Evolutionary conservation across 148 eudicot genomes (phyloP).

Genomic region (Cornus kousa): DNA sequence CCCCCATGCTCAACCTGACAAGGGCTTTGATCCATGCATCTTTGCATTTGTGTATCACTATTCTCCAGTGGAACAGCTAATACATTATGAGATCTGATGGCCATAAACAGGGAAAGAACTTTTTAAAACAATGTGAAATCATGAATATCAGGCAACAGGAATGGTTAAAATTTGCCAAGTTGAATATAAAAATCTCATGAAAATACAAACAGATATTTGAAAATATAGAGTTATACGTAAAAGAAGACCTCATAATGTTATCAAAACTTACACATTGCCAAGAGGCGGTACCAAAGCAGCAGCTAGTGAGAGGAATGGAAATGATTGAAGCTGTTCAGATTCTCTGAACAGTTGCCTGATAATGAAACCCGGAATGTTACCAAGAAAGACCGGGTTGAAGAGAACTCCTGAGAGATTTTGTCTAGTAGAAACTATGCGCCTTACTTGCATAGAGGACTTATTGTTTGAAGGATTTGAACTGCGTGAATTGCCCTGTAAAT

Average conservation of each 20-base stretch:
- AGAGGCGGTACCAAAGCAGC: conserved; percentile 60
- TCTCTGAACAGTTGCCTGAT: conserved; percentile 29
- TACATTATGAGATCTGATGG: conserved; percentile 43
- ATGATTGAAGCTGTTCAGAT: conserved; percentile 39
- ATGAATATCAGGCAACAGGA: not conserved
- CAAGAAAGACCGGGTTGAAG: conserved; percentile 24
- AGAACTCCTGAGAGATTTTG: conserved; percentile 26
- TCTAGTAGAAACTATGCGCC: conserved; percentile 21
- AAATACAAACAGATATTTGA: conserved; percentile 1
- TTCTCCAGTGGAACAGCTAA: conserved; percentile 47
- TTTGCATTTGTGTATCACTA: conserved; percentile 33
- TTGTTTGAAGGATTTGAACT: conserved; percentile 18
- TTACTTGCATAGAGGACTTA: conserved; percentile 28
- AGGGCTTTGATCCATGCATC: conserved; percentile 46
- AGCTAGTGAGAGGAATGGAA: conserved; percentile 58
- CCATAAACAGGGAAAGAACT: conserved; percentile 3
- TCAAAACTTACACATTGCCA: conserved; percentile 49
- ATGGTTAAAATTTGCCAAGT: not conserved
- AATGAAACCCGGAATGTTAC: conserved; percentile 46
- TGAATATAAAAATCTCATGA: not conserved
- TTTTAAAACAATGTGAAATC: not conserved
- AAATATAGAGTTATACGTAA: not conserved
- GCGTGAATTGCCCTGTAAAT: conserved; percentile 21
- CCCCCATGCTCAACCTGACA: conserved; percentile 51
- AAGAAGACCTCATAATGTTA: not conserved